These are phyloP conservation scores for Dryas alaskensis DNA, from an alignment of 306 rosid genomes.

Conservation along the genomic window DNA sequence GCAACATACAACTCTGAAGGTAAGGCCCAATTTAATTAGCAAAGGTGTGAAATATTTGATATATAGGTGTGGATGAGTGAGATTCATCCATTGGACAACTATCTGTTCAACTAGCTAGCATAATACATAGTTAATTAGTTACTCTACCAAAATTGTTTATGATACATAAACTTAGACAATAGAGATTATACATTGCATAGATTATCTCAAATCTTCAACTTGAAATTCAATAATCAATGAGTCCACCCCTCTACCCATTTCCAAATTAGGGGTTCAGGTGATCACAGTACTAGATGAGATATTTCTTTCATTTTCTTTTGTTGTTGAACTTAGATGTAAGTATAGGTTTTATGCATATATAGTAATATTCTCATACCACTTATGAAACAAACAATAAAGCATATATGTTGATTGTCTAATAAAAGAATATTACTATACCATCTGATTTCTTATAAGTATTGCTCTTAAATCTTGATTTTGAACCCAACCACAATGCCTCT, in stretches of 20 bases:
- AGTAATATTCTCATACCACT: neutral
- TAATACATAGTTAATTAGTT: too few relatives aligned
- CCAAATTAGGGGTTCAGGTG: neutral
- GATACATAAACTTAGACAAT: neutral
- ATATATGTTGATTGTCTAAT: too few relatives aligned
- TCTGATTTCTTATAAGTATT: too few relatives aligned
- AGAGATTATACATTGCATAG: neutral
- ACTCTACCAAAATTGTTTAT: neutral
- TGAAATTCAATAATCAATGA: too few relatives aligned
- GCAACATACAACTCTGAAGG: neutral
- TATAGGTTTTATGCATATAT: neutral
- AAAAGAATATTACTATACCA: neutral
- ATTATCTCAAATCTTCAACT: neutral
- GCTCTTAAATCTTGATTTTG: too few relatives aligned
- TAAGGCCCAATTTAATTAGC: neutral
- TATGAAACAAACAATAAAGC: neutral
- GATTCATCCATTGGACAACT: neutral
- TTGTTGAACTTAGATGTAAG: neutral
- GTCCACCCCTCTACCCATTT: neutral
- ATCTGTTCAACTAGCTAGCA: too few relatives aligned
- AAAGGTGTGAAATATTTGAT: slow-evolving; percentile 1
- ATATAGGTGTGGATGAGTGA: neutral
- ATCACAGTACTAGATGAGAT: too few relatives aligned
- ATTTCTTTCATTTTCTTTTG: too few relatives aligned
- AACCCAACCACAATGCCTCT: too few relatives aligned